A percentile compares a stretch with the other conserved stretches of the same genome.
Evolutionary conservation across 768 basidiomycete genomes (phyloP).

Genomic region (Termitomyces heimii): DNA sequence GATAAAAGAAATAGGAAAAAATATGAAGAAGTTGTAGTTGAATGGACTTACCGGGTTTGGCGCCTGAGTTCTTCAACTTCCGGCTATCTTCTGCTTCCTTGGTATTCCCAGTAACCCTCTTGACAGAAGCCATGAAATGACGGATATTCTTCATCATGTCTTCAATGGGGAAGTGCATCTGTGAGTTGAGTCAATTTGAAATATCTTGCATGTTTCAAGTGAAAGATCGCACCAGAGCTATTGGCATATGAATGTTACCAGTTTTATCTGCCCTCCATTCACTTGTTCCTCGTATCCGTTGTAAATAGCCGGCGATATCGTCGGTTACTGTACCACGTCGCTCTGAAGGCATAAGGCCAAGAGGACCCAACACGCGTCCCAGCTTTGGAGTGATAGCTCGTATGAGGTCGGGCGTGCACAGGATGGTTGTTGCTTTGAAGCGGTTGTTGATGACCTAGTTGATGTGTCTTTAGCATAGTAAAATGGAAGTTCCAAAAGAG

Average conservation of each 20-base stretch:
- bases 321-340: constrained; percentile 93
- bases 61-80: constrained; percentile 28
- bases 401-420: constrained; percentile 78
- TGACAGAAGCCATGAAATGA: constrained; percentile 70
- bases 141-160: constrained; percentile 78
- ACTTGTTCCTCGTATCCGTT: constrained; percentile 70
- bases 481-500: neutral
- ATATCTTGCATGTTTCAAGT: neutral
- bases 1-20: constrained; percentile 6
- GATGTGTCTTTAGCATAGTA: constrained; percentile 1
- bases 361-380: constrained; percentile 75
- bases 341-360: constrained; percentile 93
- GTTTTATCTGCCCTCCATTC: constrained; percentile 93
- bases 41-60: constrained; percentile 43
- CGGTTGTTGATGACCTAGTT: constrained; percentile 66
- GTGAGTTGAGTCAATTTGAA: neutral
- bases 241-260: constrained; percentile 78
- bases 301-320: constrained; percentile 78
- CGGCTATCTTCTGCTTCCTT: constrained; percentile 45
- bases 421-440: constrained; percentile 75
- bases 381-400: constrained; percentile 74
- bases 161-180: constrained; percentile 71
- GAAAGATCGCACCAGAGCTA: constrained; percentile 56
- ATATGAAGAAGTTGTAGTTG: neutral
- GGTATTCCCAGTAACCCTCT: constrained; percentile 65